These are phyloP conservation scores for Phellinidium pouzarii DNA, from an alignment of 1,284 basidiomycete genomes.

Conservation along the genomic window DNA sequence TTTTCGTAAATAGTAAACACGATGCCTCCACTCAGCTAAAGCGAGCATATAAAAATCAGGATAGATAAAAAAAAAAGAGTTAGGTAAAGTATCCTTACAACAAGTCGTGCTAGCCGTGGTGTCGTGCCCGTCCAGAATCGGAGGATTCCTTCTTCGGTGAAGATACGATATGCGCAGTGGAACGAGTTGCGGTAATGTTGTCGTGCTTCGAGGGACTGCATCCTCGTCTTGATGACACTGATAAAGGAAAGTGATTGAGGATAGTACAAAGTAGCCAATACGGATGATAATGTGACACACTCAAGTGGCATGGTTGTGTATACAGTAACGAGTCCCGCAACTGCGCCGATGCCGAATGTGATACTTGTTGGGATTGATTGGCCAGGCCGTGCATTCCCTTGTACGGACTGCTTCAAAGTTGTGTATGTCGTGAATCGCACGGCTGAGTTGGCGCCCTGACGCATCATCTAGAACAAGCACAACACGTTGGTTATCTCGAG, in stretches of 20 bases:
- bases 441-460: constrained; percentile 96
- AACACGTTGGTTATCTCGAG: background rate
- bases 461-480: constrained; percentile 69
- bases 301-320: constrained; percentile 93
- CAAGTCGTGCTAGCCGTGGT: constrained; percentile 76
- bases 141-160: constrained; percentile 81
- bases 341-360: constrained; percentile 91
- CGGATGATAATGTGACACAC: constrained; percentile 39
- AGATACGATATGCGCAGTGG: constrained; percentile 89
- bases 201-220: constrained; percentile 87
- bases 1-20: constrained; percentile 93
- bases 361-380: constrained; percentile 81
- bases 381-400: constrained; percentile 77
- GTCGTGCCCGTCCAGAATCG: constrained; percentile 97
- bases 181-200: constrained; percentile 87
- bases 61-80: constrained; percentile 1
- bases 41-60: too few species aligned
- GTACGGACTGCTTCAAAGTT: constrained; percentile 88
- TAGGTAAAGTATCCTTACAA: constrained; percentile 49
- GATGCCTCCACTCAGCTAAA: constrained; percentile 86
- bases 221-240: constrained; percentile 95
- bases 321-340: constrained; percentile 92
- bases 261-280: constrained; percentile 1
- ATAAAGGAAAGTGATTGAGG: background rate
- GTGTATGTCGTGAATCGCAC: constrained; percentile 96